phyloP scores from a whole-genome alignment of 768 basidiomycete genomes.

The Tylopilus plumbeoviolaceoides region DNA sequence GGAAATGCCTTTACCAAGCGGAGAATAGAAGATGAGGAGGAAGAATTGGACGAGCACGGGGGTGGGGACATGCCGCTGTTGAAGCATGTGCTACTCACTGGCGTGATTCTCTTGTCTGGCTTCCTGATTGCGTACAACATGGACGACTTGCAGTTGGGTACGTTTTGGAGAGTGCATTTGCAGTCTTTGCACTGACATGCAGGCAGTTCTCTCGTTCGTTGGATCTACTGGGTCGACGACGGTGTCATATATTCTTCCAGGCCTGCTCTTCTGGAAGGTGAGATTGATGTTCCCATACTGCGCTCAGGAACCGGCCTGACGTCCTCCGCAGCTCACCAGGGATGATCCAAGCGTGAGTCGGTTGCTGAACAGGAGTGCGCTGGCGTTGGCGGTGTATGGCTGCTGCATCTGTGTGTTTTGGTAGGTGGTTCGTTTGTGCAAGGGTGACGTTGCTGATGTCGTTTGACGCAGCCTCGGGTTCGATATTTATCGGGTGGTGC shows the following conservation, averaged over 20 bases:
- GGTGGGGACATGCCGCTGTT: conserved; percentile 57
- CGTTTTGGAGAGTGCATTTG: conserved; percentile 22
- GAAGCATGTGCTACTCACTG: conserved; percentile 70
- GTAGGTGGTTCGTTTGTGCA: conserved; percentile 43
- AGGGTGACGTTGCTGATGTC: conserved; percentile 4
- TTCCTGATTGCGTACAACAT: conserved; percentile 78
- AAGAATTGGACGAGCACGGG: conserved; percentile 52
- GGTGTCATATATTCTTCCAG: conserved; percentile 94
- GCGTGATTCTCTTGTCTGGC: conserved; percentile 56
- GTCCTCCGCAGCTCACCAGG: conserved; percentile 55
- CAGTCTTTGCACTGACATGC: conserved; percentile 11
- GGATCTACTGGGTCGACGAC: conserved; percentile 96
- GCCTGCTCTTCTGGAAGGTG: conserved; percentile 91
- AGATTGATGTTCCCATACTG: conserved; percentile 20
- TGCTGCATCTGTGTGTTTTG: conserved; percentile 80
- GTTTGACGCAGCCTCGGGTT: conserved; percentile 56
- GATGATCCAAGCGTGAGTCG: conserved; percentile 53
- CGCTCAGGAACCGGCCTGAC: conserved; percentile 6
- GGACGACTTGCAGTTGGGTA: conserved; percentile 73
- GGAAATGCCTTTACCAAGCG: conserved; percentile 35
- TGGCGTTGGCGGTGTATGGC: conserved; percentile 75
- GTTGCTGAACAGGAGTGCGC: conserved; percentile 53
- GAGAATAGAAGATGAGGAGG: conserved; percentile 43
- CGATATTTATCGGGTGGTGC: conserved; percentile 66
- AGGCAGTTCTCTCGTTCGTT: conserved; percentile 89